These are phyloP conservation scores for Sugiyamaella americana DNA, from an alignment of 805 yeast species.

Conservation along the genomic window DNA sequence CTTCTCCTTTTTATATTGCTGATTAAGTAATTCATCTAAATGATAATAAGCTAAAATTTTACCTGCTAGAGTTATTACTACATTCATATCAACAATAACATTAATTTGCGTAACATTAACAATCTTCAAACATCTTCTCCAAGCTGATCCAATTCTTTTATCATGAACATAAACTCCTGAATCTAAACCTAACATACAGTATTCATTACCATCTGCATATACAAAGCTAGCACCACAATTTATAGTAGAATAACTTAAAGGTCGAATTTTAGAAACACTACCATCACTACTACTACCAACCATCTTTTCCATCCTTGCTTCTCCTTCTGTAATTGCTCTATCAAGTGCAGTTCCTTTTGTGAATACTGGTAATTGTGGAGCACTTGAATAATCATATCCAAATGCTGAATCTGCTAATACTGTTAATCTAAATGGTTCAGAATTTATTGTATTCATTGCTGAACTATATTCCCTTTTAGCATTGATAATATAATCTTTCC, in stretches of 20 bases:
- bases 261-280: constrained; percentile 6
- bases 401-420: constrained; percentile 55
- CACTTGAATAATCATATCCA: constrained; percentile 54
- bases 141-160: constrained; percentile 30
- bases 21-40: constrained; percentile 49
- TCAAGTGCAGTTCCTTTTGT: constrained; percentile 32
- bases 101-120: constrained; percentile 51
- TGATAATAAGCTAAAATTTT: constrained; percentile 56
- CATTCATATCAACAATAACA: constrained; percentile 50
- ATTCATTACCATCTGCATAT: constrained; percentile 40
- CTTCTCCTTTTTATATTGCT: constrained; percentile 10
- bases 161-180: constrained; percentile 26
- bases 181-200: constrained; percentile 20
- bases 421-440: constrained; percentile 50
- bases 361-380: constrained; percentile 32
- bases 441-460: constrained; percentile 30
- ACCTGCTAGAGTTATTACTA: constrained; percentile 54
- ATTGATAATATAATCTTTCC: constrained; percentile 49
- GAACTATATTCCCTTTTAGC: constrained; percentile 39
- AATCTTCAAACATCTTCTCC: constrained; percentile 56
- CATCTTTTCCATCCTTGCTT: constrained; percentile 6
- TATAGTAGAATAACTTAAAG: constrained; percentile 31
- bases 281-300: background rate
- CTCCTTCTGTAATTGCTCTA: constrained; percentile 27
- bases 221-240: constrained; percentile 42